These are phyloP conservation scores for Chytriomyces hyalinus DNA, from an alignment of 192 early-diverging fungal genomes.

Conservation along the genomic window DNA sequence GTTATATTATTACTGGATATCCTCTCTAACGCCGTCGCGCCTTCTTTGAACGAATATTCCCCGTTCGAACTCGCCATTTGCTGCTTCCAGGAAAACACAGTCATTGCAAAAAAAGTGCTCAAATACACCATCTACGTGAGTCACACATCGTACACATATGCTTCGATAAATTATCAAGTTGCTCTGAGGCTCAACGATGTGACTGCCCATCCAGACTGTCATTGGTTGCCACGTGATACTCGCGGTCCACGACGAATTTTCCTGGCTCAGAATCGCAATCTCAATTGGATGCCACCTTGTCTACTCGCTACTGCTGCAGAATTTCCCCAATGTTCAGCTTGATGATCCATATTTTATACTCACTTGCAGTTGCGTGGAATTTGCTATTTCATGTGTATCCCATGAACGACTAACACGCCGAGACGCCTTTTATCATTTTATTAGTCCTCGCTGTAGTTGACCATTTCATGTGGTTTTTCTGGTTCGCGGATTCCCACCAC, in stretches of 20 bases:
- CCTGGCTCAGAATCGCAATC: slow-evolving; percentile 69
- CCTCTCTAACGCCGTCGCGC: too few species aligned
- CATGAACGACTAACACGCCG: background rate
- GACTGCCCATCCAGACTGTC: slow-evolving; percentile 53
- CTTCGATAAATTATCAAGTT: background rate
- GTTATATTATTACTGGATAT: background rate
- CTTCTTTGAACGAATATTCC: too few species aligned
- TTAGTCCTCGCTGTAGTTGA: slow-evolving; percentile 75
- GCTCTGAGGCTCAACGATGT: background rate
- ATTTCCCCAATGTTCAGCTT: slow-evolving; percentile 84
- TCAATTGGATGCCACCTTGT: slow-evolving; percentile 78
- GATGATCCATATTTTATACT: slow-evolving; percentile 74
- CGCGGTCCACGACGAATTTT: slow-evolving; percentile 78
- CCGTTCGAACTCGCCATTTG: background rate
- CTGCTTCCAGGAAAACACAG: slow-evolving; percentile 76
- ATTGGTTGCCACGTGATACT: slow-evolving; percentile 74
- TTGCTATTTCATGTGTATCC: background rate
- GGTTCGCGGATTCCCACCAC: slow-evolving; percentile 71
- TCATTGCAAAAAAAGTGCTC: slow-evolving; percentile 76
- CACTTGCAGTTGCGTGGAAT: slow-evolving; percentile 70
- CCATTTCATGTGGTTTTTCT: slow-evolving; percentile 96
- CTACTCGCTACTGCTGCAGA: slow-evolving; percentile 79
- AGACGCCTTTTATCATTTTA: background rate
- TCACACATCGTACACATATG: background rate
- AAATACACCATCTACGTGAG: slow-evolving; percentile 56